Base-by-base conservation (phyloP, 2,329 filamentous ascomycete genomes). In the Cladophialophora carrionii region DNA sequence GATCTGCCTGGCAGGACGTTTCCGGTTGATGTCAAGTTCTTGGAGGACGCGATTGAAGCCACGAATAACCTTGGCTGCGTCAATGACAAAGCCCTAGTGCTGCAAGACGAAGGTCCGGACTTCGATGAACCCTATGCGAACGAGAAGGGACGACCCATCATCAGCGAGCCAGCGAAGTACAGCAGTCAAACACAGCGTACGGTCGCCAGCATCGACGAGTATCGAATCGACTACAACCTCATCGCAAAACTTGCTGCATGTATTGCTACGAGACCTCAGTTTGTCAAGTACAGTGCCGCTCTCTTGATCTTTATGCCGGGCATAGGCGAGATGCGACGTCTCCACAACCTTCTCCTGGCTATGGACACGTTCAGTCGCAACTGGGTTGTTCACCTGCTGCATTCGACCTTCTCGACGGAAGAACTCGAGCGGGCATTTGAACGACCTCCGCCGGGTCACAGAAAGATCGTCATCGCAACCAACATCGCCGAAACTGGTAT, bases 401-500 rank as follows among this genome's bases (percentile, higher is more conserved):
- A 99, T 75, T 98, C 95, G 0, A 92, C 90, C 0, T 97, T 99
- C 71, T 92, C 94, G 10, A 97, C 90, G 54, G 94, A 98, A 73
- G 95, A 99, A 67, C 95, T 99, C 75, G 94, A 99, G 77, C 88
- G 90, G 37, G 95, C 95, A 0, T 99, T 99, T 75, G 81, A 91
- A 5, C 79, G 96, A 0, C 95, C 95, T 5, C 92, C 93, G 0
- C 84, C 83, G 2, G 94, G 94, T 0, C 83, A 88, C 63, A 86
- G 93, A 68, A 99, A 99, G 79, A 95, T 99, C 69, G 94, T 99
- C 1, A 84, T 99, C 61, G 93, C 95, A 1, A 99, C 95, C 14
- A 99, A 99, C 74, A 99, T 99, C 76, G 95, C 95, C 4, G 95
- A 99, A 77, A 99, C 95, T 0, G 95, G 95, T 80, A 96, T 99